Conservation (phyloP, 306 rosid species). For the Crataegus laevigata region DNA sequence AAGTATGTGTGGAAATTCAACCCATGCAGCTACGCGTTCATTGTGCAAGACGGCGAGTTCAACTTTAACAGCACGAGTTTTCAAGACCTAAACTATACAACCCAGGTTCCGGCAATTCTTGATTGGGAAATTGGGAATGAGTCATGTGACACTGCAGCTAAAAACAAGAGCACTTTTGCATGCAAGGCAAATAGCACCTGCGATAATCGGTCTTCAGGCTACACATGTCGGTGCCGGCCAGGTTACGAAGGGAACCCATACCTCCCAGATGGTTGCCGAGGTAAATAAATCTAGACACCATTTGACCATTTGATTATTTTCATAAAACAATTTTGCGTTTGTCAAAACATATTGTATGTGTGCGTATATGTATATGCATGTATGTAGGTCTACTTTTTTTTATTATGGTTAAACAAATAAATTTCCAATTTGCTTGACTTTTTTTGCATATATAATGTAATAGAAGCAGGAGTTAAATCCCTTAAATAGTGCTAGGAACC, state of each 20-base stretch:
- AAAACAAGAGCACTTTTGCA: background rate
- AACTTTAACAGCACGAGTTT: background rate
- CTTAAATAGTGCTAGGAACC: too few species aligned
- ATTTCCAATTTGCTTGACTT: too few species aligned
- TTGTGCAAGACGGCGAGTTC: too few species aligned
- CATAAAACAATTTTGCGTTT: too few species aligned
- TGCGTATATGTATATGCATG: too few species aligned
- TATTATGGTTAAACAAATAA: too few species aligned
- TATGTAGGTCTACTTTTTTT: too few species aligned
- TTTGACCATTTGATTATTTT: too few species aligned
- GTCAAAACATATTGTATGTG: too few species aligned
- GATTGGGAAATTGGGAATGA: slow-evolving; percentile 10
- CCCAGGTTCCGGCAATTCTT: background rate
- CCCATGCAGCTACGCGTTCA: too few species aligned
- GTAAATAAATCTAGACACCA: background rate
- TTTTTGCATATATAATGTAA: too few species aligned
- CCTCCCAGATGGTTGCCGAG: background rate
- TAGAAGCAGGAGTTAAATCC: too few species aligned
- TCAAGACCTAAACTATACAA: background rate
- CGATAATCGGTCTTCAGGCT: background rate
- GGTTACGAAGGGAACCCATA: background rate
- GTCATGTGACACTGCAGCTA: background rate
- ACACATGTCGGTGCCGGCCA: background rate
- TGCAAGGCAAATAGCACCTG: background rate
- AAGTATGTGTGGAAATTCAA: fast-evolving